These are phyloP conservation scores for Cornus suecica DNA, from an alignment of 148 eudicot species.

Conservation along the genomic window DNA sequence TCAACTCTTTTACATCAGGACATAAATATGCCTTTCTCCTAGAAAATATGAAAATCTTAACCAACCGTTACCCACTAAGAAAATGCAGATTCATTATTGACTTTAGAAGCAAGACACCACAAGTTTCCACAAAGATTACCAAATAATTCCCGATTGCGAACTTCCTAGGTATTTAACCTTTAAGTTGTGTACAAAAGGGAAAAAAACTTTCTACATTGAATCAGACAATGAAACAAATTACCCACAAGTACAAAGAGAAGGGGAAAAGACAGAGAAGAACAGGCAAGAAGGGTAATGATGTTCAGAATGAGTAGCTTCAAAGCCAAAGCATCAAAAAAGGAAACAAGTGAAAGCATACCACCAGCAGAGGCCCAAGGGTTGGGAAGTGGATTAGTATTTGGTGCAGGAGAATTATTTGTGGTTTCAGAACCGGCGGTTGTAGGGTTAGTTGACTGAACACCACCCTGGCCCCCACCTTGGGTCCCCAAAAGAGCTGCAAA, in stretches of 20 bases:
- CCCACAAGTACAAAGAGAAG: background rate
- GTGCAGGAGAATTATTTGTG: slow-evolving; percentile 32
- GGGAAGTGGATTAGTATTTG: slow-evolving; percentile 48
- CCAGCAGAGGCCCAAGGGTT: slow-evolving; percentile 43
- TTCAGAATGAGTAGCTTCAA: background rate
- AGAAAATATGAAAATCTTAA: background rate
- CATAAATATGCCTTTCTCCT: background rate
- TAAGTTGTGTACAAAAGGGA: background rate
- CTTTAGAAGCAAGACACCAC: background rate
- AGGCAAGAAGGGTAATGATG: background rate
- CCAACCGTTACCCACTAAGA: background rate
- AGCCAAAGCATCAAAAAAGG: background rate
- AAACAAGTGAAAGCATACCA: slow-evolving; percentile 11
- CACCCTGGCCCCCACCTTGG: slow-evolving; percentile 14
- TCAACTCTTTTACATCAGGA: background rate
- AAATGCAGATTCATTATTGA: background rate
- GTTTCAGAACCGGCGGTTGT: slow-evolving; percentile 20
- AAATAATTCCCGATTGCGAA: background rate
- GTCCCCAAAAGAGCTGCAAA: slow-evolving; percentile 23
- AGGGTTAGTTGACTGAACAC: slow-evolving; percentile 16
- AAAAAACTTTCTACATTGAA: background rate
- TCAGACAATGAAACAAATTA: background rate
- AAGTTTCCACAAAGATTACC: background rate
- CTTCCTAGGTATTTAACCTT: background rate
- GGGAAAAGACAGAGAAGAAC: background rate